phyloP scores from a whole-genome alignment of 2,329 filamentous ascomycete genomes.

The Neonectria coccinea region DNA sequence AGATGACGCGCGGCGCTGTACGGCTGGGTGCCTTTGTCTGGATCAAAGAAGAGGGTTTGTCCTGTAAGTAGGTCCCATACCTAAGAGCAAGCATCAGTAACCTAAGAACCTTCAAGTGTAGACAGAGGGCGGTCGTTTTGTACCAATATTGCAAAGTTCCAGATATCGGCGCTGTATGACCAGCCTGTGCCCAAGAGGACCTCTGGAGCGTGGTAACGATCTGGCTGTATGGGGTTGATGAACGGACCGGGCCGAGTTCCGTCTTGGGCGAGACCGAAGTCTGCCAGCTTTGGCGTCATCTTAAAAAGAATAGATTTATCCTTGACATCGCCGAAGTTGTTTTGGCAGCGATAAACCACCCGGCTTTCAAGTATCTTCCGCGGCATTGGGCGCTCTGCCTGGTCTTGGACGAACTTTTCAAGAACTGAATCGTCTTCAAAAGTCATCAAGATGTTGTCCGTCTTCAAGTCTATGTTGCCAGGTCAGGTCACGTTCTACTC shows the following conservation, averaged over 20 bases:
- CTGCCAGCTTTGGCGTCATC: conserved; percentile 33
- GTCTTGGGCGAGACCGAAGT: conserved; percentile 36
- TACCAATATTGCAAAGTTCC: conserved; percentile 43
- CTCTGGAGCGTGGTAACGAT: conserved; percentile 34
- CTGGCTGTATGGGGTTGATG: conserved; percentile 35
- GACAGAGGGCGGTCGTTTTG: neutral
- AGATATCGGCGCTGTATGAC: conserved; percentile 35
- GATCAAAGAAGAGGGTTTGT: conserved; percentile 34
- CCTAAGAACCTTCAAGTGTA: neutral
- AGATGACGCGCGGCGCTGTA: conserved; percentile 40
- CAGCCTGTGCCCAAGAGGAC: conserved; percentile 32
- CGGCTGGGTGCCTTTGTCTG: conserved; percentile 22
- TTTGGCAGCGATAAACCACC: conserved; percentile 35
- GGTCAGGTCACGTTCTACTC: neutral
- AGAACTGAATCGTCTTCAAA: conserved; percentile 39
- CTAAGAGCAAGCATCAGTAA: conserved; percentile 18
- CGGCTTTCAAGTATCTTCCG: conserved; percentile 26
- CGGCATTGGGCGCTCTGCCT: conserved; percentile 24
- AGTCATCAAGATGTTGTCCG: conserved; percentile 41
- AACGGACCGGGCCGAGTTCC: conserved; percentile 19
- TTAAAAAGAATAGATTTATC: conserved; percentile 14
- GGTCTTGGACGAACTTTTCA: conserved; percentile 33
- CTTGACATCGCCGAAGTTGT: conserved; percentile 33
- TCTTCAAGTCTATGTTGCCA: conserved; percentile 35
- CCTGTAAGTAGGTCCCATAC: conserved; percentile 45